Base-by-base conservation (phyloP, 140 eudicot species). In the Cichorium intybus region DNA sequence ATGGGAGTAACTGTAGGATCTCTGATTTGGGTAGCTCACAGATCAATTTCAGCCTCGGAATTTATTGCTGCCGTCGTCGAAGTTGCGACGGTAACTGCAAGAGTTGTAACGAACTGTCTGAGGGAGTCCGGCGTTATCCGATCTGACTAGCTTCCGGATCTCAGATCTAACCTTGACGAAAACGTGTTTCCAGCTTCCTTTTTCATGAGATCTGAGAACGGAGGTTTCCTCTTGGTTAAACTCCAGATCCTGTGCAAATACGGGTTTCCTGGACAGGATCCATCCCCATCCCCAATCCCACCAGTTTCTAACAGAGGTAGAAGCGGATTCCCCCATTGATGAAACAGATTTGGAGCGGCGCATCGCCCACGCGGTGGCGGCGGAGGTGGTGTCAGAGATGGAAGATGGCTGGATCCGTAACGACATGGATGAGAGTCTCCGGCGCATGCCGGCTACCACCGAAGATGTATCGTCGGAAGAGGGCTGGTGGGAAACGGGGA, bases 261-360 rank as follows among this genome's bases (percentile, higher is more conserved):
- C 56, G 11, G 84, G 75, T 64, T 52, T 75, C 10, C 62, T 51
- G 6, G 82, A 71, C 0, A 72, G 39, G 51, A 80, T 66, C 85
- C 82, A 80, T 4, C 45, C 73, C 82, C 73, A 76, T 2, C 82
- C 79, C 76, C 78, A 61, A 20, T 55, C 80, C 85, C 85, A 80
- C 82, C 85, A 80, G 72, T 27, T 75, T 12, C 61, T 54, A 37
- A 80, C 67, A 2, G 81, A 75, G 16, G 79, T 55, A 2, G 79
- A 82, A 0, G 87, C 89, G 28, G 56, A 17, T 52, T 74, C 74
- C 0, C 81, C 79, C 79, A 67, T 61, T 9, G 89, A 67, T 15
- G 95, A 81, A 2, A 87, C 78, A 10, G 95, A 83, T 47, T 84
- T 84, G 46, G 90, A 83, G 10, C 95, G 67, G 24, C 80, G 88